Evolutionary conservation across 1,284 basidiomycete species (phyloP).

Genomic region (Sanguinoderma infundibulare): DNA sequence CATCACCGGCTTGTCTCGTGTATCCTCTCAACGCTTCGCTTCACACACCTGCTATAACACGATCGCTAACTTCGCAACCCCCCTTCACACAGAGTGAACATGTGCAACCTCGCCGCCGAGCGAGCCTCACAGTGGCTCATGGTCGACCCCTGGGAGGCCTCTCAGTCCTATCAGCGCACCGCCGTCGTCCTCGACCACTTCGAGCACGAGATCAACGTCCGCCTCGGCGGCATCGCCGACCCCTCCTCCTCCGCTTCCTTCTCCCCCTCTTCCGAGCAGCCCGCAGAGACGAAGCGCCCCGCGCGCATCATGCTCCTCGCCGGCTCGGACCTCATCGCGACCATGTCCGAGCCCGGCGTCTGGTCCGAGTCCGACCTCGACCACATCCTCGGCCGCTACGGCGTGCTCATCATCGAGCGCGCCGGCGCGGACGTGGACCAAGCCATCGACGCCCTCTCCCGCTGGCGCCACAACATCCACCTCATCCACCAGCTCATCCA

Average conservation of each 20-base stretch:
- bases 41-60: too few species aligned
- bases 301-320: constrained; percentile 93
- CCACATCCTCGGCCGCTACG: constrained; percentile 94
- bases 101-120: constrained; percentile 88
- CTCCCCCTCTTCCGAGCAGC: not conserved
- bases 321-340: constrained; percentile 95
- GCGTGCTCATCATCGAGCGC: constrained; percentile 94
- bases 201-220: constrained; percentile 89
- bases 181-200: constrained; percentile 97
- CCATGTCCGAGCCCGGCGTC: constrained; percentile 97
- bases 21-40: too few species aligned
- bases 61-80: not conserved
- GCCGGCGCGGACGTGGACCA: constrained; percentile 92
- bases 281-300: constrained; percentile 43
- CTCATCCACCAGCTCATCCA: constrained; percentile 96
- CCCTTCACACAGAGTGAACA: constrained; percentile 66
- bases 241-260: too few species aligned
- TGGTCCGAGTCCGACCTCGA: constrained; percentile 97
- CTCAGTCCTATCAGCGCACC: constrained; percentile 93
- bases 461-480: constrained; percentile 90
- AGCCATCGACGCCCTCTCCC: constrained; percentile 75
- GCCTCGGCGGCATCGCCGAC: constrained; percentile 64
- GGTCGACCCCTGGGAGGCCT: constrained; percentile 97
- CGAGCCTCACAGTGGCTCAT: constrained; percentile 83
- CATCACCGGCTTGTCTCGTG: too few species aligned